These are phyloP conservation scores for Heliocybe sulcata DNA, from an alignment of 1,284 basidiomycete genomes.

Conservation along the genomic window DNA sequence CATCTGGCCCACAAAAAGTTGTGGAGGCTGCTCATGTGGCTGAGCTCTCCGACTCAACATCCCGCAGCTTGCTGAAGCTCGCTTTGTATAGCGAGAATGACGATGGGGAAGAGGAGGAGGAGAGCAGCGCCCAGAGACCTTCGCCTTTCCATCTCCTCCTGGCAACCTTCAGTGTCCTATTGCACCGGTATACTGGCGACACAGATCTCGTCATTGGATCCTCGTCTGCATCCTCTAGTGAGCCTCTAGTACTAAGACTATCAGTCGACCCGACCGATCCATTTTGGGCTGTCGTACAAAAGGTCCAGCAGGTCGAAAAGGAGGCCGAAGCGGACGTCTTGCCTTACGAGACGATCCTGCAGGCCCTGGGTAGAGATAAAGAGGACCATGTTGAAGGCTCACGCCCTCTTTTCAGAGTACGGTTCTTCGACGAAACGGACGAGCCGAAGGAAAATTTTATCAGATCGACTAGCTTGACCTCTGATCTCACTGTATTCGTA, in stretches of 20 bases:
- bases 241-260: constrained; percentile 83
- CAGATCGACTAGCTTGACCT: constrained; percentile 74
- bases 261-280: constrained; percentile 84
- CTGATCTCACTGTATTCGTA: constrained; percentile 86
- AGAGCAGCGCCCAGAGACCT: constrained; percentile 39
- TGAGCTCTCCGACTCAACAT: constrained; percentile 63
- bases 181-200: constrained; percentile 96
- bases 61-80: constrained; percentile 67
- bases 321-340: constrained; percentile 83
- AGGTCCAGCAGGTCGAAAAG: constrained; percentile 78
- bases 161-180: constrained; percentile 83
- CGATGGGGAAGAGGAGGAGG: constrained; percentile 40
- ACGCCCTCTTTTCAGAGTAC: constrained; percentile 81
- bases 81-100: constrained; percentile 60
- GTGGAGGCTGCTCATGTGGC: constrained; percentile 74
- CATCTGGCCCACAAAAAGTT: constrained; percentile 62
- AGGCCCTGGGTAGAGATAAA: constrained; percentile 64
- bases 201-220: constrained; percentile 93
- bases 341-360: constrained; percentile 79
- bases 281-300: constrained; percentile 88
- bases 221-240: constrained; percentile 71
- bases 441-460: constrained; percentile 70
- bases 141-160: constrained; percentile 91
- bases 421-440: constrained; percentile 93
- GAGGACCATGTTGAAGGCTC: constrained; percentile 43